These are phyloP conservation scores for Lichtheimia ramosa DNA, from an alignment of 371 early-diverging fungal species.

Conservation along the genomic window DNA sequence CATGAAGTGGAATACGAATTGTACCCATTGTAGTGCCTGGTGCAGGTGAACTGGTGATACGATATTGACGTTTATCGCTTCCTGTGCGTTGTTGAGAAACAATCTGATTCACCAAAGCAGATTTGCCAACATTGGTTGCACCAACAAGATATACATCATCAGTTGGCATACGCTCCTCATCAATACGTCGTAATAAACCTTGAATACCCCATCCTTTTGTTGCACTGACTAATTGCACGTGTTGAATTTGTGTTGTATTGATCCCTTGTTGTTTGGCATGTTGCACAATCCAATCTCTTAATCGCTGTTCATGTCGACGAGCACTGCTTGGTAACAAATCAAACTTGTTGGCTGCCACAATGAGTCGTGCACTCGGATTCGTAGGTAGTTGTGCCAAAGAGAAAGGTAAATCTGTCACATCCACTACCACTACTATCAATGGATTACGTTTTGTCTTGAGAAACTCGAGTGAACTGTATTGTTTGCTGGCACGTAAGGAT, in stretches of 20 bases:
- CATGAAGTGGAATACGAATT: conserved; percentile 59
- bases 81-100: conserved; percentile 32
- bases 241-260: conserved; percentile 34
- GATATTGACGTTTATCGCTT: conserved; percentile 30
- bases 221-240: conserved; percentile 62
- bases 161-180: conserved; percentile 41
- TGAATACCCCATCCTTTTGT: conserved; percentile 60
- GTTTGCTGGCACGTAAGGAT: conserved; percentile 51
- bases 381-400: conserved; percentile 53
- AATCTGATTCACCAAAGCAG: conserved; percentile 65
- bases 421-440: conserved; percentile 60
- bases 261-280: conserved; percentile 45
- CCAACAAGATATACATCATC: conserved; percentile 74
- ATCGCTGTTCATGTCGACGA: conserved; percentile 50
- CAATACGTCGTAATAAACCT: conserved; percentile 48
- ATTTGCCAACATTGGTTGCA: conserved; percentile 75
- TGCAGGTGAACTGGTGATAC: conserved; percentile 58
- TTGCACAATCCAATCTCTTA: conserved; percentile 58
- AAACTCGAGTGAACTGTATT: conserved; percentile 55
- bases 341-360: conserved; percentile 69
- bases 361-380: conserved; percentile 45
- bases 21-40: conserved; percentile 76
- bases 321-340: conserved; percentile 59
- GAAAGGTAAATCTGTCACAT: conserved; percentile 66
- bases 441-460: conserved; percentile 54